These are phyloP conservation scores for Kregervanrija pseudodelftensis DNA, from an alignment of 805 yeast species.

Conservation along the genomic window DNA sequence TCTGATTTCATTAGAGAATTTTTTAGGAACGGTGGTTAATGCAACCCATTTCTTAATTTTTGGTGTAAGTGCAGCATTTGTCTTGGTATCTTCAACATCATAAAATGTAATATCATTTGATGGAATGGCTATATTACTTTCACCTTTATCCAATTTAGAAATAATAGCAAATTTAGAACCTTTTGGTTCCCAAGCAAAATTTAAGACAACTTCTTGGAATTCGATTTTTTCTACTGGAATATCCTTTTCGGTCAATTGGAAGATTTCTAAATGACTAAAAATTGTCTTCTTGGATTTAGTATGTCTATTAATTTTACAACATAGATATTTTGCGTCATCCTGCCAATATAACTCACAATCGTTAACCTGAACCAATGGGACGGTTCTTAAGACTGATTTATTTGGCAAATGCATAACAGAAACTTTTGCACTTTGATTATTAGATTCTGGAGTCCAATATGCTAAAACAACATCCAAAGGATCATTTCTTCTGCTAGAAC, in stretches of 20 bases:
- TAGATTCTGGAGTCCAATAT: constrained; percentile 92
- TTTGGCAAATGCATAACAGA: constrained; percentile 83
- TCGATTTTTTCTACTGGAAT: constrained; percentile 94
- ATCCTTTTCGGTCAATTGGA: constrained; percentile 79
- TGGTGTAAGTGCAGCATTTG: constrained; percentile 25
- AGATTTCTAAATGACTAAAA: constrained; percentile 87
- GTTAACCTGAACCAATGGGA: constrained; percentile 90
- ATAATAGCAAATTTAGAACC: constrained; percentile 81
- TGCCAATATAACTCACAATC: constrained; percentile 94
- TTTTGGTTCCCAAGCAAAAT: constrained; percentile 94
- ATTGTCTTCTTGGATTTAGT: constrained; percentile 90
- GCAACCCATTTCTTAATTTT: constrained; percentile 34
- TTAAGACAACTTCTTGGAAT: constrained; percentile 78
- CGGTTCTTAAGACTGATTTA: constrained; percentile 77
- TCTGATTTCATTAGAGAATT: constrained; percentile 60
- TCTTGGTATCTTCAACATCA: constrained; percentile 59
- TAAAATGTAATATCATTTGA: constrained; percentile 67
- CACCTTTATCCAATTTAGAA: constrained; percentile 46
- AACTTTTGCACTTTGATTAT: constrained; percentile 92
- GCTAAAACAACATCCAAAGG: constrained; percentile 64
- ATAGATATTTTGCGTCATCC: constrained; percentile 69
- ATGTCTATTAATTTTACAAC: constrained; percentile 95
- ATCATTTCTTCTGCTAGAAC: constrained; percentile 41
- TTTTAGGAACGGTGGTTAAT: constrained; percentile 51
- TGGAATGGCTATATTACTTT: constrained; percentile 50